Base-by-base conservation (phyloP, 176 grass and related monocot species). In the Rhynchospora pubera region DNA sequence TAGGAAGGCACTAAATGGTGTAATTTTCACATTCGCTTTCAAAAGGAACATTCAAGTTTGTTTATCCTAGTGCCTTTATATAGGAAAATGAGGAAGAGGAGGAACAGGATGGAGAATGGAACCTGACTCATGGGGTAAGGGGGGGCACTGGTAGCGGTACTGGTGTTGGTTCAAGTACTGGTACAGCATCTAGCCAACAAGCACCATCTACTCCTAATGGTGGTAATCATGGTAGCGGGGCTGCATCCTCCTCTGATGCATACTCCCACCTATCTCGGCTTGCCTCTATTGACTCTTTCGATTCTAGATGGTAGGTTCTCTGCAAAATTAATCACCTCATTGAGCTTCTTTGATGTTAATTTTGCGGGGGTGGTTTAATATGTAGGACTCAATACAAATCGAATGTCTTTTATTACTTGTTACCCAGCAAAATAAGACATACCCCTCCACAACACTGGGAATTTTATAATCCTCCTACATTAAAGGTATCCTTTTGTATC, bases 241-340 rank as follows among this genome's bases (percentile, higher is more conserved):
- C 86, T 18, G 58, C 45, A 30, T 28, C 79, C 88, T 96, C 97
- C 82, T 96, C 93, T 75, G 91, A 95, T 87, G 83, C 62, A 82
- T 82, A 84, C 47, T 91, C 89, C 52, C 92, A 93, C 83, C 86
- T 99, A 63, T 90, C 91, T 50, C 87, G 73, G 84, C 84, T 99
- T 80, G 89, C 97, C 82, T 96, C 93, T 71, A 99, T 99, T 15
- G 93, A 99, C 79, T 99, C 96, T 78, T 99, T 99, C 18, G 96
- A 99, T 84, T 99, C 97, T 73, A 99, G 87, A 99, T 99, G 97
- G 97, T 99, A 94, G 7, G 13, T 13, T 77, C 48, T 56, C 51
- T 82, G 65, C 53, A 43, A 26, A 78, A 22, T 62, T 47, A 65
- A 65, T 76, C 61, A 53, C 45, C 43, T 44, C 44, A 50, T 48